phyloP scores from a whole-genome alignment of 2,329 filamentous ascomycete genomes.

The Amauroascus verrucosus region DNA sequence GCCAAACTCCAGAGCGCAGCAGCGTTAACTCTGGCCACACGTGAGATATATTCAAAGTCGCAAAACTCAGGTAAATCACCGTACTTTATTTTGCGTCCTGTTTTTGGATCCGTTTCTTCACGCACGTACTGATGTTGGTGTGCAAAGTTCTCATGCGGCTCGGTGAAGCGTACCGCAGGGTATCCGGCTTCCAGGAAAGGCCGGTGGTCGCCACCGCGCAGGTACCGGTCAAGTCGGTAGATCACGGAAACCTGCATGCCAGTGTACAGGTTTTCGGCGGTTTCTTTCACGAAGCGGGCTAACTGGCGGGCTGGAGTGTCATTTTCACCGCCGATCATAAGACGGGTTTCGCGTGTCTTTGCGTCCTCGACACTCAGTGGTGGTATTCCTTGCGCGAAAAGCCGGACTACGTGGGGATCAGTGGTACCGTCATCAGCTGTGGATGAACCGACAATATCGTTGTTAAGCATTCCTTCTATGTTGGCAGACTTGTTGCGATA shows the following conservation, averaged over 20 bases:
- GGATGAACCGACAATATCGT: constrained; percentile 13
- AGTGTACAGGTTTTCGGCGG: constrained; percentile 11
- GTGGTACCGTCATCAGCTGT: constrained; percentile 12
- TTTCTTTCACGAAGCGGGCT: constrained; percentile 14
- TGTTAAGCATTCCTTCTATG: constrained; percentile 13
- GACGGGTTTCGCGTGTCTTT: constrained; percentile 9
- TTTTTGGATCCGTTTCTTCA: constrained; percentile 10
- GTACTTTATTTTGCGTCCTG: constrained; percentile 10
- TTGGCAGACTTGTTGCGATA: constrained; percentile 13
- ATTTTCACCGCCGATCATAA: constrained; percentile 12
- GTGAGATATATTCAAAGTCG: constrained; percentile 12
- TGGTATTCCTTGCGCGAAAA: constrained; percentile 12
- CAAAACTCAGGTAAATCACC: constrained; percentile 14
- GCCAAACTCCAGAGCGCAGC: constrained; percentile 13
- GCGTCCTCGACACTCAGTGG: constrained; percentile 10
- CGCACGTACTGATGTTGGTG: constrained; percentile 13
- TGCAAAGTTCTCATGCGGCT: constrained; percentile 12
- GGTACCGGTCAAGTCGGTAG: constrained; percentile 11
- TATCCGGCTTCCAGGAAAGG: constrained; percentile 13
- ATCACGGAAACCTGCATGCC: constrained; percentile 12
- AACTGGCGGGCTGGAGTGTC: constrained; percentile 12
- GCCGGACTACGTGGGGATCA: constrained; percentile 11
- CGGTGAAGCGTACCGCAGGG: constrained; percentile 13
- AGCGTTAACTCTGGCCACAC: constrained; percentile 11
- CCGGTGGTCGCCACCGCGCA: constrained; percentile 13